phyloP scores from a whole-genome alignment of 371 early-diverging fungal genomes.

The Lichtheimia corymbifera region DNA sequence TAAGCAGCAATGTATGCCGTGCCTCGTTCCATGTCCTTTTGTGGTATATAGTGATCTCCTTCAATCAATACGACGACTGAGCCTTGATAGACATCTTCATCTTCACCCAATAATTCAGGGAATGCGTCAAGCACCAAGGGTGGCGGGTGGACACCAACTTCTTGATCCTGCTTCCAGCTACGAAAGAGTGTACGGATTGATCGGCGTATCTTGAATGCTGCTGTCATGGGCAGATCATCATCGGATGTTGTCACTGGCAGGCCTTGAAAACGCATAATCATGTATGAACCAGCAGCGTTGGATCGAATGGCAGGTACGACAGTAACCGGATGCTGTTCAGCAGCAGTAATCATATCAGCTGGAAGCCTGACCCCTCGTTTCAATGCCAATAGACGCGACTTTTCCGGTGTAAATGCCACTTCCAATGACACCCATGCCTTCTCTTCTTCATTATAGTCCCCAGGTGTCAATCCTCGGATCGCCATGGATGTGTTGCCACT shows the following conservation, averaged over 20 bases:
- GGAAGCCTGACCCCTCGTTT: constrained; percentile 2
- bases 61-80: constrained; percentile 5
- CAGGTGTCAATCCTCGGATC: background rate
- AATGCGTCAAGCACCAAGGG: background rate
- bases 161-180: background rate
- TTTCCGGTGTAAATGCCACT: background rate
- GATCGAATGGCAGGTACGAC: constrained; percentile 5
- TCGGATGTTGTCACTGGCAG: background rate
- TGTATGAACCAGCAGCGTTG: constrained; percentile 7
- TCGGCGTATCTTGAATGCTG: background rate
- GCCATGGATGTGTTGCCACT: constrained; percentile 6
- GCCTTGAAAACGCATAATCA: constrained; percentile 5
- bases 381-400: background rate
- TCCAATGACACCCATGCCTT: constrained; percentile 4
- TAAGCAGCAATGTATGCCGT: constrained; percentile 1
- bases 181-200: constrained; percentile 2
- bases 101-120: background rate
- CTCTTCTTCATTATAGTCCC: background rate
- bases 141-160: background rate
- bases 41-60: constrained; percentile 8
- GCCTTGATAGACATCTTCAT: constrained; percentile 2
- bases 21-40: background rate
- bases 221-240: background rate
- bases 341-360: background rate
- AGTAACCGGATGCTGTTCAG: background rate